Evolutionary conservation across 352 stramenopile species (phyloP).

Genomic region (Phytophthora chlamydospora): DNA sequence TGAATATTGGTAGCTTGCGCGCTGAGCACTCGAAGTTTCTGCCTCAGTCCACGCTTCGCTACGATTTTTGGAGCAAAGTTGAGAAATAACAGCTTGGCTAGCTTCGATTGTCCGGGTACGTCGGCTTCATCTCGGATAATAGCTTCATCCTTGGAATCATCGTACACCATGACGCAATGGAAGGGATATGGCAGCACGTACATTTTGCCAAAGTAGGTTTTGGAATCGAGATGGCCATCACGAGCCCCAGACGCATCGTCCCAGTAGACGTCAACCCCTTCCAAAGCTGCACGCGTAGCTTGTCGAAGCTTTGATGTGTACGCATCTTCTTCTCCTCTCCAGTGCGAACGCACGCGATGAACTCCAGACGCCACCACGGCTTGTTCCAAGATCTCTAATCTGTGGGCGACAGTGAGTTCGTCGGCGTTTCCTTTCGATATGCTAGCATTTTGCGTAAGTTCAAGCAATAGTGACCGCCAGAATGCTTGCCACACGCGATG

Average conservation of each 20-base stretch:
- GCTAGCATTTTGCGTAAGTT: slow-evolving; percentile 7
- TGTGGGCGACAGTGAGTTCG: slow-evolving; percentile 32
- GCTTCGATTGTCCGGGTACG: slow-evolving; percentile 1
- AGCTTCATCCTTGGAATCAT: slow-evolving; percentile 50
- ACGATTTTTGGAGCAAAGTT: slow-evolving; percentile 45
- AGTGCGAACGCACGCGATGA: slow-evolving; percentile 44
- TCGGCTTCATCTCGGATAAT: slow-evolving; percentile 44
- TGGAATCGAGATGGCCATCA: slow-evolving; percentile 45
- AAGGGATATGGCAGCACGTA: slow-evolving; percentile 58
- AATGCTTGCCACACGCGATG: slow-evolving; percentile 62
- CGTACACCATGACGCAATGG: slow-evolving; percentile 55
- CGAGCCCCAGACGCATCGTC: slow-evolving; percentile 33
- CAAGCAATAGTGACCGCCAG: slow-evolving; percentile 44
- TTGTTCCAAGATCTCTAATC: slow-evolving; percentile 39
- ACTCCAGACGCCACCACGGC: slow-evolving; percentile 39
- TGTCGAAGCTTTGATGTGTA: slow-evolving; percentile 40
- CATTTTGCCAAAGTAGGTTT: slow-evolving; percentile 58
- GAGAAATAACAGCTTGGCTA: slow-evolving; percentile 33
- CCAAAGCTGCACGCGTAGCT: slow-evolving; percentile 30
- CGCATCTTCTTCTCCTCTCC: slow-evolving; percentile 32
- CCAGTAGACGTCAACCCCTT: slow-evolving; percentile 60
- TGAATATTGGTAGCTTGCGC: slow-evolving; percentile 16
- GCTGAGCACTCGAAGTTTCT: slow-evolving; percentile 46
- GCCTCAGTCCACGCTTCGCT: slow-evolving; percentile 30
- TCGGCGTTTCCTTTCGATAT: slow-evolving; percentile 9